Evolutionary conservation across 2,329 filamentous ascomycete species (phyloP).

Genomic region (Onygena corvina): DNA sequence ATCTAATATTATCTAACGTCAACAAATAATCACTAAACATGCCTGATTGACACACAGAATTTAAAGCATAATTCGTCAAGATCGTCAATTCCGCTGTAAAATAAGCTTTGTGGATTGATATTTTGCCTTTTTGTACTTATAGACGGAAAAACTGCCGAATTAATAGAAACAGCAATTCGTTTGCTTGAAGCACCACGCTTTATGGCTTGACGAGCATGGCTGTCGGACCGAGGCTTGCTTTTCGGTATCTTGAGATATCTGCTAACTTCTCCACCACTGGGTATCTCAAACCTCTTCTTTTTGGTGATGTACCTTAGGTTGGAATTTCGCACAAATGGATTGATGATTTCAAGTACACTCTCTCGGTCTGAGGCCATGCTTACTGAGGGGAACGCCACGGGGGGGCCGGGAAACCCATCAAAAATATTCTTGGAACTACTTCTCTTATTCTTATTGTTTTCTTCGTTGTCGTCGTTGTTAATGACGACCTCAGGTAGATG

Average conservation of each 20-base stretch:
- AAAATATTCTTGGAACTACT: not conserved
- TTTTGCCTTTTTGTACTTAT: not conserved
- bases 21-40: not conserved
- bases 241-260: slow-evolving; percentile 12
- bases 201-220: not conserved
- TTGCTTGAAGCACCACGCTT: not conserved
- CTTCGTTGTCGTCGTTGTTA: not conserved
- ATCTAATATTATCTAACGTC: slow-evolving; percentile 5
- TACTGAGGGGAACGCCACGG: not conserved
- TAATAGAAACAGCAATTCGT: not conserved
- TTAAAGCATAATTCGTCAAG: not conserved
- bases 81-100: not conserved
- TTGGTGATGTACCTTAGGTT: not conserved
- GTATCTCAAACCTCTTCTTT: not conserved
- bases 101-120: not conserved
- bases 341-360: not conserved
- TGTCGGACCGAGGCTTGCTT: not conserved
- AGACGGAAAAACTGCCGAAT: not conserved
- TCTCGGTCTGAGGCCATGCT: not conserved
- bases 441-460: not conserved
- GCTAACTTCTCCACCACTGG: slow-evolving; percentile 7
- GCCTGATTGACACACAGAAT: not conserved
- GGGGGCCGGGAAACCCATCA: not conserved
- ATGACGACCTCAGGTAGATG: no score
- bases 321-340: not conserved